These are phyloP conservation scores for Alternaria triticimaculans DNA, from an alignment of 2,329 filamentous ascomycete genomes.

Conservation along the genomic window DNA sequence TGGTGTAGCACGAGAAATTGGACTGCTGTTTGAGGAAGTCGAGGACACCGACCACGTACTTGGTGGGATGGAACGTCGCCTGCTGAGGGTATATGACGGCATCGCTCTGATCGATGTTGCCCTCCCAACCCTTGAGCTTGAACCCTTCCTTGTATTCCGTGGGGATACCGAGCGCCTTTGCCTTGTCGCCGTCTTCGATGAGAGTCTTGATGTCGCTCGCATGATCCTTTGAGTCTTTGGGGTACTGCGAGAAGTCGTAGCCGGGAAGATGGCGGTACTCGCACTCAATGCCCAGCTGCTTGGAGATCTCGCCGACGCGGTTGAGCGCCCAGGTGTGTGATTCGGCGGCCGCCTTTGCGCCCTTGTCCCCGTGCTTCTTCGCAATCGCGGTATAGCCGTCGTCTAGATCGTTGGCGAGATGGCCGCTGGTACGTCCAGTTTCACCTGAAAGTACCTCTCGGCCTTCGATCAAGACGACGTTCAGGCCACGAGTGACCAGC, in stretches of 20 bases:
- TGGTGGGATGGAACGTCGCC: slow-evolving; percentile 64
- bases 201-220: slow-evolving; percentile 55
- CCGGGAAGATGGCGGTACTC: slow-evolving; percentile 61
- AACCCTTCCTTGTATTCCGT: slow-evolving; percentile 54
- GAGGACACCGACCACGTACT: slow-evolving; percentile 61
- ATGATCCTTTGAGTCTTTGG: slow-evolving; percentile 51
- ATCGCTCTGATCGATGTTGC: slow-evolving; percentile 59
- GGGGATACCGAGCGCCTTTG: slow-evolving; percentile 54
- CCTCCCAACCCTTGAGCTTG: slow-evolving; percentile 61
- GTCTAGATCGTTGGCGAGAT: slow-evolving; percentile 62
- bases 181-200: slow-evolving; percentile 55
- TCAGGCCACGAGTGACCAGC: slow-evolving; percentile 57
- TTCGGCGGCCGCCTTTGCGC: slow-evolving; percentile 59
- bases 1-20: slow-evolving; percentile 62
- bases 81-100: slow-evolving; percentile 57
- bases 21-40: slow-evolving; percentile 59
- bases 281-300: slow-evolving; percentile 61
- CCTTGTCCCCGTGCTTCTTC: slow-evolving; percentile 59
- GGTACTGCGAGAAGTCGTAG: slow-evolving; percentile 60
- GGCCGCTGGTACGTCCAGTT: slow-evolving; percentile 61
- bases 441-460: slow-evolving; percentile 63
- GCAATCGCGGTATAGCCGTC: slow-evolving; percentile 60
- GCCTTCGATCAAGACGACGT: slow-evolving; percentile 62
- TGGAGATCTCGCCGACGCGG: slow-evolving; percentile 58
- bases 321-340: slow-evolving; percentile 63